phyloP scores from a whole-genome alignment of 202 grass and related monocot species.

The Digitaria exilis region DNA sequence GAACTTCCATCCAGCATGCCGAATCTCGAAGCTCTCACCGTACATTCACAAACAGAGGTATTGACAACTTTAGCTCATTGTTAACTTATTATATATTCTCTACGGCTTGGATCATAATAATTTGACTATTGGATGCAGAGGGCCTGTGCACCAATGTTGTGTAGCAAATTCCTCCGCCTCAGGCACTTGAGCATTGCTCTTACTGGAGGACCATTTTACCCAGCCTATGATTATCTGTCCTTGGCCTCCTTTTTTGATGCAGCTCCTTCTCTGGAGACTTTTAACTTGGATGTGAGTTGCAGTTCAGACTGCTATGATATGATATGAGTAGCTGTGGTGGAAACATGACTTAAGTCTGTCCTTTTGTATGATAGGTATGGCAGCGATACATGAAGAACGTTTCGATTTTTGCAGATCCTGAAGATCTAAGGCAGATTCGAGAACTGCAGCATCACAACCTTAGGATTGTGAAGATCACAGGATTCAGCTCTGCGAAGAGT shows the following conservation, averaged over 20 bases:
- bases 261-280: conserved; percentile 7
- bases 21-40: background rate
- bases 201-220: background rate
- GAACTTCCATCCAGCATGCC: background rate
- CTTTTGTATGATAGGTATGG: background rate
- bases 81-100: background rate
- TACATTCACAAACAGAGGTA: background rate
- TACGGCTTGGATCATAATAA: background rate
- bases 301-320: background rate
- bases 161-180: conserved; percentile 4
- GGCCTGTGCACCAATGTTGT: background rate
- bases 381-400: background rate
- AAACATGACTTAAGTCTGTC: background rate
- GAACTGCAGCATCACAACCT: background rate
- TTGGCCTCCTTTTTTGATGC: background rate
- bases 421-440: background rate
- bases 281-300: background rate
- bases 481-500: background rate
- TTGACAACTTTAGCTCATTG: background rate
- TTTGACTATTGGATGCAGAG: background rate
- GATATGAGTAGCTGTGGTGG: background rate
- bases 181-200: background rate
- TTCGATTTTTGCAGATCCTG: background rate
- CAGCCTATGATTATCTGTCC: conserved; percentile 11
- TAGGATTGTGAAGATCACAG: background rate